These are phyloP conservation scores for Centaurea solstitialis DNA, from an alignment of 129 eudicot species.

Conservation along the genomic window DNA sequence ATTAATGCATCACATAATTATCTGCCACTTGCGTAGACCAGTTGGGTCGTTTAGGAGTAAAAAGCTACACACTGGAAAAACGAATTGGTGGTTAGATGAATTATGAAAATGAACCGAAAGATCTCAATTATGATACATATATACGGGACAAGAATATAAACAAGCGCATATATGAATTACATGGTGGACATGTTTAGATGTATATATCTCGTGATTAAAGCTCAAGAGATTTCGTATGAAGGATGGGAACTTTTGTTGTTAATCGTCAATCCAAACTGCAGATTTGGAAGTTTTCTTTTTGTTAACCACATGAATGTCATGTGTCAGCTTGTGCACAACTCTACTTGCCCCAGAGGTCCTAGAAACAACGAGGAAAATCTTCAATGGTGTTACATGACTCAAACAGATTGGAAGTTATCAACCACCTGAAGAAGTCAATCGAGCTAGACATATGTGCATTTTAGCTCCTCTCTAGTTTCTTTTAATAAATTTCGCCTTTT, in stretches of 20 bases:
- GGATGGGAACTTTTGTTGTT: not conserved
- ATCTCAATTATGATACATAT: not conserved
- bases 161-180: not conserved
- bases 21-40: no score
- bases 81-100: not conserved
- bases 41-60: not conserved
- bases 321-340: no score
- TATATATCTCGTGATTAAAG: not conserved
- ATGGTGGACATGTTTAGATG: not conserved
- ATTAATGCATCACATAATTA: no score
- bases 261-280: not conserved
- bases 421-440: not conserved
- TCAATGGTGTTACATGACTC: no score
- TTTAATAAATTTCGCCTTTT: no score
- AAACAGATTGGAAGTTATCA: not conserved
- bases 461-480: no score
- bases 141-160: not conserved
- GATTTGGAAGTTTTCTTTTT: not conserved
- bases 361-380: no score
- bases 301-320: no score
- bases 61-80: not conserved
- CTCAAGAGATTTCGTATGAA: not conserved
- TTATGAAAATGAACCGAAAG: not conserved
- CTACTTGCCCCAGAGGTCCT: no score
- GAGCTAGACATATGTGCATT: not conserved